Evolutionary conservation across 805 yeast species (phyloP).

Genomic region (Yarrowia osloensis): DNA sequence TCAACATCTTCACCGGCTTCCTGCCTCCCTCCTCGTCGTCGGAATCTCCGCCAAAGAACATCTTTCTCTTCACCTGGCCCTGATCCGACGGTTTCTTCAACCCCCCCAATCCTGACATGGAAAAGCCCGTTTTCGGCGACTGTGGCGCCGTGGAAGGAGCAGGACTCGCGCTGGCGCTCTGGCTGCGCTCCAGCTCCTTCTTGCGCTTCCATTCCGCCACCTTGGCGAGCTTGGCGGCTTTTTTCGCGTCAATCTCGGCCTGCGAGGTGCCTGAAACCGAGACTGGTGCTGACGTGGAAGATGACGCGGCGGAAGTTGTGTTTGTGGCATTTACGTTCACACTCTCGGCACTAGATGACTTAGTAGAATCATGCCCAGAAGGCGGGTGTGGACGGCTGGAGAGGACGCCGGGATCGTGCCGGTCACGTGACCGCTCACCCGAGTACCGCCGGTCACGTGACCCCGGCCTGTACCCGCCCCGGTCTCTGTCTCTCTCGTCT

Average conservation of each 20-base stretch:
- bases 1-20: slow-evolving; percentile 1
- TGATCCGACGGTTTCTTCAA: not conserved
- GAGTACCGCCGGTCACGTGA: not conserved
- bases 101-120: not conserved
- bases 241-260: slow-evolving; percentile 42
- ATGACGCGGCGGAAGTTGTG: too few relatives aligned
- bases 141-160: not conserved
- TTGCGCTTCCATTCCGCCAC: slow-evolving; percentile 63
- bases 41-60: slow-evolving; percentile 2
- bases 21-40: slow-evolving; percentile 5
- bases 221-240: slow-evolving; percentile 52
- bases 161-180: slow-evolving; percentile 34
- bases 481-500: not conserved
- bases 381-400: not conserved
- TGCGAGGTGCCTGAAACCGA: too few relatives aligned
- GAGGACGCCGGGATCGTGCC: not conserved
- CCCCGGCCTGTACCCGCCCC: not conserved
- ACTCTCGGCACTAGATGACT: slow-evolving; percentile 7
- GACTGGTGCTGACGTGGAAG: too few relatives aligned
- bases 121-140: slow-evolving; percentile 12
- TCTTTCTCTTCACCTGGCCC: not conserved
- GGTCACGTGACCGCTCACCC: not conserved
- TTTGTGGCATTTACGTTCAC: not conserved
- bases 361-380: slow-evolving; percentile 17
- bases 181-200: slow-evolving; percentile 45